Conservation (phyloP, 2,329 filamentous ascomycete species). For the Calonectria pseudoreteaudii region DNA sequence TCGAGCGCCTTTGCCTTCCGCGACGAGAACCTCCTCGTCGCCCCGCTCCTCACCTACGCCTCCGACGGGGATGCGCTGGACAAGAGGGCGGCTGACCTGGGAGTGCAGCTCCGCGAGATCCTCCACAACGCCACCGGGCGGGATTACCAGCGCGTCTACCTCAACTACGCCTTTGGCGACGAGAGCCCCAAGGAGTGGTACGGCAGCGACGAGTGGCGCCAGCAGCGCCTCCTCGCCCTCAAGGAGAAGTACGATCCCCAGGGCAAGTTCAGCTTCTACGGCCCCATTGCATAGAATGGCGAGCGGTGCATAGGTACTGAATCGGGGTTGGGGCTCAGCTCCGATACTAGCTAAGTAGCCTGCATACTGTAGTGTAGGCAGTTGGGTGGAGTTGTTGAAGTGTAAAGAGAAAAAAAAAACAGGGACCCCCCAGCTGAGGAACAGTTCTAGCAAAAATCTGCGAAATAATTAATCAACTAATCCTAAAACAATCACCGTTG, state of each 20-base stretch:
- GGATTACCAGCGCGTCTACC: conserved; percentile 44
- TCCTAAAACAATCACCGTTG: background rate
- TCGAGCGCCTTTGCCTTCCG: conserved; percentile 39
- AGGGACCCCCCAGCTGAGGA: background rate
- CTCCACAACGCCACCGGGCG: conserved; percentile 28
- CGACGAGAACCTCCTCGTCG: conserved; percentile 35
- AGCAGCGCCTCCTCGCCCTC: conserved; percentile 55
- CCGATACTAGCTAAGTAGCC: background rate
- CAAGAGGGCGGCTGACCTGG: conserved; percentile 32
- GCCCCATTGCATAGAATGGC: conserved; percentile 43
- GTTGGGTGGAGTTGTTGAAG: background rate
- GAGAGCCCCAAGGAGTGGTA: conserved; percentile 58
- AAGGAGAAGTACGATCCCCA: conserved; percentile 63
- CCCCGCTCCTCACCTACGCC: conserved; percentile 37
- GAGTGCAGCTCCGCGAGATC: conserved; percentile 30
- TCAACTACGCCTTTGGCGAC: conserved; percentile 65
- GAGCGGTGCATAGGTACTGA: background rate
- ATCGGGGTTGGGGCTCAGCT: background rate
- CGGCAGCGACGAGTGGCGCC: conserved; percentile 61
- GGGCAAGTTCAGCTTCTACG: conserved; percentile 58
- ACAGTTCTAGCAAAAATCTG: background rate
- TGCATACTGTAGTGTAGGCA: too few relatives aligned
- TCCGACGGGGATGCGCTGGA: conserved; percentile 27
- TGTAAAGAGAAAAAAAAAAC: background rate
- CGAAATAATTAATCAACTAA: background rate